phyloP scores from a whole-genome alignment of 768 basidiomycete genomes.

The Boletus pseudo-olivaceus region DNA sequence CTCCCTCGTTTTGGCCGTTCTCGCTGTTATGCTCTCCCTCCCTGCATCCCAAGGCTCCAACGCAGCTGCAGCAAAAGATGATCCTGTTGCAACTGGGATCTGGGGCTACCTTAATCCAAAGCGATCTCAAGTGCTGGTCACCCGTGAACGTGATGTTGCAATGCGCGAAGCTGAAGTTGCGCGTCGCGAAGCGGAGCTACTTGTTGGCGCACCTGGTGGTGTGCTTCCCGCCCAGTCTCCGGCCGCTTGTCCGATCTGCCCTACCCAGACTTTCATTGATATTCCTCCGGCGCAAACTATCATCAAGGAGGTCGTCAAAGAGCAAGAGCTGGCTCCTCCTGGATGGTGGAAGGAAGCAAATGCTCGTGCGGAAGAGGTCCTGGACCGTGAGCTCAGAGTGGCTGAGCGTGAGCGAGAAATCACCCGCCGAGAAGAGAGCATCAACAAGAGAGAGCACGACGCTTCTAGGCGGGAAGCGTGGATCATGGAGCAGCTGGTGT shows the following conservation, averaged over 20 bases:
- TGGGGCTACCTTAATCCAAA: constrained; percentile 78
- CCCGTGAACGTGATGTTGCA: constrained; percentile 77
- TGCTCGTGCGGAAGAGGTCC: constrained; percentile 72
- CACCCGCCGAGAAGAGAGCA: constrained; percentile 77
- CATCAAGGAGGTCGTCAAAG: constrained; percentile 85
- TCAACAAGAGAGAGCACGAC: constrained; percentile 84
- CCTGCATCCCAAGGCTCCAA: constrained; percentile 50
- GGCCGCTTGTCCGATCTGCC: constrained; percentile 55
- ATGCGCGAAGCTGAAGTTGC: constrained; percentile 85
- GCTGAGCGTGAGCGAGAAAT: constrained; percentile 85
- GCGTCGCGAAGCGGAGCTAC: constrained; percentile 81
- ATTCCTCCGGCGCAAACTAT: constrained; percentile 70
- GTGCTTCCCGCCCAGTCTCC: constrained; percentile 58
- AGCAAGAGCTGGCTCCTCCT: constrained; percentile 72
- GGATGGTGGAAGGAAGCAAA: constrained; percentile 73
- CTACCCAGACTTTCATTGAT: constrained; percentile 50
- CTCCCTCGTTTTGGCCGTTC: constrained; percentile 79
- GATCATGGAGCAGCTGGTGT: constrained; percentile 95
- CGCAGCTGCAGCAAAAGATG: constrained; percentile 31
- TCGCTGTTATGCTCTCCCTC: constrained; percentile 88
- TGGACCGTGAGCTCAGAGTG: constrained; percentile 82
- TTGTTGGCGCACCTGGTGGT: constrained; percentile 80
- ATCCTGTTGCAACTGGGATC: constrained; percentile 48
- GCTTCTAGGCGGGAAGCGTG: constrained; percentile 82
- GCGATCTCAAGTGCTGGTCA: constrained; percentile 73